phyloP scores from a whole-genome alignment of 164 flowering plant genomes.

The Sedum album region DNA sequence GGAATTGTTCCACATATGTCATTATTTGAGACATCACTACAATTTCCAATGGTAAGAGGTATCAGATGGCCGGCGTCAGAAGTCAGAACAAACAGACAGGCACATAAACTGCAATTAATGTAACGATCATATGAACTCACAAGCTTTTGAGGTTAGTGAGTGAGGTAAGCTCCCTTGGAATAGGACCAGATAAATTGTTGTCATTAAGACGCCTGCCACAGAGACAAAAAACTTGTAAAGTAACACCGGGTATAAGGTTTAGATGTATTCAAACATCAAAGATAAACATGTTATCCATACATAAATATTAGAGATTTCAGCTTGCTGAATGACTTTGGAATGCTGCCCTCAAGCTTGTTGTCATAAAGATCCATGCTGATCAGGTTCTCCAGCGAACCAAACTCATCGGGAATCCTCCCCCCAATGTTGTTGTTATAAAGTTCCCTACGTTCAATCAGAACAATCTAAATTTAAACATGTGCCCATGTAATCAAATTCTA shows the following conservation, averaged over 20 bases:
- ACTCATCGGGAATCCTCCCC: not conserved
- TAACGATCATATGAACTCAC: conserved; percentile 28
- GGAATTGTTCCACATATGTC: conserved; percentile 84
- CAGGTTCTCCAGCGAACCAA: not conserved
- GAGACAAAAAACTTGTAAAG: not conserved
- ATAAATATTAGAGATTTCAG: conserved; percentile 3
- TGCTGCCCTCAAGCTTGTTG: not conserved
- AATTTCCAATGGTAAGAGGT: conserved; percentile 12
- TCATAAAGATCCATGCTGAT: conserved; percentile 3
- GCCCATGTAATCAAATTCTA: not conserved
- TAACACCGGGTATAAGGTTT: not conserved
- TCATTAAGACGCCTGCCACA: conserved; percentile 59
- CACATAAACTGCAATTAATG: not conserved
- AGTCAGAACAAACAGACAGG: conserved; percentile 1
- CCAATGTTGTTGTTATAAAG: conserved; percentile 4
- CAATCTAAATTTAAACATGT: not conserved
- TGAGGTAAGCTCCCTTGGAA: conserved; percentile 64
- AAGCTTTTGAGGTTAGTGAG: conserved; percentile 66
- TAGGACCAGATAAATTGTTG: conserved; percentile 68
- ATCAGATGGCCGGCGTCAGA: not conserved
- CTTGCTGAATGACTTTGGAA: conserved; percentile 5
- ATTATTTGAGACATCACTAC: conserved; percentile 80
- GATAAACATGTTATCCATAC: not conserved
- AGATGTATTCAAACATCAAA: not conserved
- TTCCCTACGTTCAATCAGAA: not conserved